Base-by-base conservation (phyloP, 2,329 filamentous ascomycete species). In the Daldinia sp. region DNA sequence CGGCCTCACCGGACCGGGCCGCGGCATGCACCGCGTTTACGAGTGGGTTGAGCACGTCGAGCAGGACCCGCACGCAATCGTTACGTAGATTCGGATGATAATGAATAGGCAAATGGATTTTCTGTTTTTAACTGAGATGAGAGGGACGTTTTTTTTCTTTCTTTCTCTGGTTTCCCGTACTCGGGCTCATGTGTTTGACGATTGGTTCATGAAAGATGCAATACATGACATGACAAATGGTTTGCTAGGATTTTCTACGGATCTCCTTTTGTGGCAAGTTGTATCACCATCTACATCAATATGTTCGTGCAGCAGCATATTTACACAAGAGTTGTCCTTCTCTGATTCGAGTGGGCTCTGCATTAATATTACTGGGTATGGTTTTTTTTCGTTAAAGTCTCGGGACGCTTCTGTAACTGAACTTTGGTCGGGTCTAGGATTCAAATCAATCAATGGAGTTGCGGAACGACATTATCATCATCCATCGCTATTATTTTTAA, bases 11-110 rank as follows among this genome's bases (percentile, higher is more conserved):
- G 73, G 73, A 3, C 70, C 70, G n/a, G 72, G 71, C 35, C 70
- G 71, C 56, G 74, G 74, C n/a, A 73, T 72, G 70, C 69, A 72
- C 51, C 71, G 74, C 21, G 74, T 76, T 6, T 70, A 61, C 25
- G 74, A 76, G 52, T 76, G 74, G 74, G 66, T 68, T 25, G 67
- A 71, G 57, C 68, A 75, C 48, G 71, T 76, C 39, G 67, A 70
- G 29, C 53, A 68, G 23, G 65, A 58, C 10, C 59, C 58, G 4
- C 32, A 17, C 48, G n/a, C 53, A 8, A 15, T 60, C 21, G 48
- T 27, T 34, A 48, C 63, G 17, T 67, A 58, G 53, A 50, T 34
- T 15, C 25, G 37, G 13, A 27, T 9, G 13, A 34, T 37, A 19
- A 52, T 52, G 49, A n/a, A 39, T 32, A 34, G 39, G 39, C 21